These are phyloP conservation scores for Ceriops zippeliana DNA, from an alignment of 345 rosid genomes.

Conservation along the genomic window DNA sequence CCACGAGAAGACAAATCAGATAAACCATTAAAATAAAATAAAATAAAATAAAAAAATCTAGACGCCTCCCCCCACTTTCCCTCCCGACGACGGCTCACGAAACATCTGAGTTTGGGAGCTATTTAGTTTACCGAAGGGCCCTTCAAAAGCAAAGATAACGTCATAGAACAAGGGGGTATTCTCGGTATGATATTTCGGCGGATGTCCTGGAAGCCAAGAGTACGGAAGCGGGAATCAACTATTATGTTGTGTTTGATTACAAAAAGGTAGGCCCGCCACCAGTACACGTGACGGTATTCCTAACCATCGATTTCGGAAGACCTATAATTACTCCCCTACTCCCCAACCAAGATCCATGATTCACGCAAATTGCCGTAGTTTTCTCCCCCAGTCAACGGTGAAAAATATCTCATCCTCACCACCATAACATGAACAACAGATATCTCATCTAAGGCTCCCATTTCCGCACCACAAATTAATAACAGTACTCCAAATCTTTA, in stretches of 20 bases:
- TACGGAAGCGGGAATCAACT: slow-evolving; percentile 22
- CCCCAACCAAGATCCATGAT: slow-evolving; percentile 28
- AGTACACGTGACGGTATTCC: slow-evolving; percentile 40
- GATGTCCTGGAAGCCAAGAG: slow-evolving; percentile 25
- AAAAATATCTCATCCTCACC: not conserved
- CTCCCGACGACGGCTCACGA: too few relatives aligned
- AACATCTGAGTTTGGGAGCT: too few relatives aligned
- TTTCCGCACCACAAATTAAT: too few relatives aligned
- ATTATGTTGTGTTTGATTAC: not conserved
- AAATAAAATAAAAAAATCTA: too few relatives aligned
- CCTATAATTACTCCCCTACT: slow-evolving; percentile 3
- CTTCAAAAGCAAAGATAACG: not conserved
- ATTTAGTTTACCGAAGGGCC: too few relatives aligned
- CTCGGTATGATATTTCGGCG: slow-evolving; percentile 17
- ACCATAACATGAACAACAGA: too few relatives aligned
- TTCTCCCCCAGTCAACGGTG: slow-evolving; percentile 25
- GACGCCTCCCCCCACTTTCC: too few relatives aligned
- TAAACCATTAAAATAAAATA: too few relatives aligned
- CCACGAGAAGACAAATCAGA: too few relatives aligned
- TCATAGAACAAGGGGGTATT: slow-evolving; percentile 8
- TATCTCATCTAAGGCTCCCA: too few relatives aligned
- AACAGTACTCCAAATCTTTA: too few relatives aligned
- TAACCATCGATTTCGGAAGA: slow-evolving; percentile 14
- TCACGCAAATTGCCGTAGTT: slow-evolving; percentile 20
- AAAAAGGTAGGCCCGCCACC: not conserved